Evolutionary conservation across 2,329 filamentous ascomycete species (phyloP).

Genomic region (Talaromyces funiculosus): DNA sequence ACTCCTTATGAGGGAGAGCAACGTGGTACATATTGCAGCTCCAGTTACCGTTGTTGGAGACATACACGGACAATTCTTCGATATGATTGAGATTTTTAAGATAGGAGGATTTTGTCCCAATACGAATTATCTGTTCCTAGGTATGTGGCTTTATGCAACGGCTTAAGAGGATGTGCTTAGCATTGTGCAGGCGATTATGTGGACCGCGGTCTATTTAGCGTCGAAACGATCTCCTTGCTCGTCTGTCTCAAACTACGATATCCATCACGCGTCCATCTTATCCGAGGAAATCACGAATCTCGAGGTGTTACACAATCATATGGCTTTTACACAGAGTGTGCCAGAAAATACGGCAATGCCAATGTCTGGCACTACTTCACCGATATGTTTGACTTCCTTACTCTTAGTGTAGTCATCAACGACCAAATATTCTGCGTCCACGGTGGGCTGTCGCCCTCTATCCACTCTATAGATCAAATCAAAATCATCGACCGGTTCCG

Average conservation of each 20-base stretch:
- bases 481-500: slow-evolving; percentile 99
- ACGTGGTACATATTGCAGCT: slow-evolving; percentile 93
- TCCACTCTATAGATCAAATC: slow-evolving; percentile 98
- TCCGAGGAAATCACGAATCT: slow-evolving; percentile 96
- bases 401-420: slow-evolving; percentile 94
- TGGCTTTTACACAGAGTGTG: slow-evolving; percentile 98
- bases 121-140: slow-evolving; percentile 96
- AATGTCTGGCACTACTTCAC: slow-evolving; percentile 99
- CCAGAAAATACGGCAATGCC: slow-evolving; percentile 94
- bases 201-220: slow-evolving; percentile 95
- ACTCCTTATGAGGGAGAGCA: slow-evolving; percentile 98
- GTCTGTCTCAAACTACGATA: slow-evolving; percentile 97
- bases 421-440: slow-evolving; percentile 99
- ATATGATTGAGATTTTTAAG: slow-evolving; percentile 98
- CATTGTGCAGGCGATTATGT: slow-evolving; percentile 81
- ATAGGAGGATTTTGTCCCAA: slow-evolving; percentile 96
- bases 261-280: slow-evolving; percentile 89
- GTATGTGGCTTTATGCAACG: slow-evolving; percentile 45
- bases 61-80: slow-evolving; percentile 98
- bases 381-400: slow-evolving; percentile 99
- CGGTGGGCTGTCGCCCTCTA: slow-evolving; percentile 80
- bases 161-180: background rate
- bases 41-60: slow-evolving; percentile 97
- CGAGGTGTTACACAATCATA: slow-evolving; percentile 97
- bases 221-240: slow-evolving; percentile 96